A percentile compares a stretch with the other conserved stretches of the same genome.
phyloP scores from a whole-genome alignment of 495 filamentous ascomycete genomes.

The Penicillium fimorum region DNA sequence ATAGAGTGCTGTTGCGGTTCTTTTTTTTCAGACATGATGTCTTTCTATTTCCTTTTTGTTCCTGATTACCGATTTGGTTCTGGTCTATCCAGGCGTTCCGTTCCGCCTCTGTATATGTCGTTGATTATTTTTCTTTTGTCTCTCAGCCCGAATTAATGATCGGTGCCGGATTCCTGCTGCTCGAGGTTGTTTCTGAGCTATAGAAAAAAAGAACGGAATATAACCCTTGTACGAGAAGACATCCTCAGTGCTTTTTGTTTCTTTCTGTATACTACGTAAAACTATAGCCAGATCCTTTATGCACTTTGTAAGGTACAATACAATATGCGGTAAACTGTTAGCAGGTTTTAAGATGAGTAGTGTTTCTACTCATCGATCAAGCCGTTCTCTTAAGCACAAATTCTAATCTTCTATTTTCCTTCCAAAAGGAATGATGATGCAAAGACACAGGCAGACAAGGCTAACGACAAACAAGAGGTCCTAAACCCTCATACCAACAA shows the following conservation, averaged over 20 bases:
- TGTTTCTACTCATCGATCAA: not conserved
- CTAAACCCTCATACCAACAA: not conserved
- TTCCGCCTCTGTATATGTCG: constrained; percentile 44
- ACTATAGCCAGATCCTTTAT: not conserved
- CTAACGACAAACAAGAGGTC: not conserved
- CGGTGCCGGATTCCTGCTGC: constrained; percentile 23
- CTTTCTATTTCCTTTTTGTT: constrained; percentile 30
- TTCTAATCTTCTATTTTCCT: not conserved
- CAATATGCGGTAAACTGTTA: not conserved
- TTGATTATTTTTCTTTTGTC: constrained; percentile 28
- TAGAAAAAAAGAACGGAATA: constrained; percentile 17
- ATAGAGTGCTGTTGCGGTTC: constrained; percentile 25
- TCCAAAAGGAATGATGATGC: not conserved
- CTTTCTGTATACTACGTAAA: not conserved
- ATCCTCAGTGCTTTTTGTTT: not conserved
- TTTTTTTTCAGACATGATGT: constrained; percentile 28
- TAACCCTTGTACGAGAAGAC: constrained; percentile 14
- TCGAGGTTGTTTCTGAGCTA: constrained; percentile 6
- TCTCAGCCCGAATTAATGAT: constrained; percentile 23
- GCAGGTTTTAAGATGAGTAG: not conserved
- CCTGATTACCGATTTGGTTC: constrained; percentile 16
- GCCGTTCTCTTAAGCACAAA: not conserved
- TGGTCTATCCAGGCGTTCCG: constrained; percentile 37
- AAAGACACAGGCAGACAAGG: not conserved
- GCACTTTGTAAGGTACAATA: not conserved